Evolutionary conservation across 768 basidiomycete genomes (phyloP), one percentile per base, ranked within the genome.

Genomic region (Tricholoma flavovirens): DNA sequence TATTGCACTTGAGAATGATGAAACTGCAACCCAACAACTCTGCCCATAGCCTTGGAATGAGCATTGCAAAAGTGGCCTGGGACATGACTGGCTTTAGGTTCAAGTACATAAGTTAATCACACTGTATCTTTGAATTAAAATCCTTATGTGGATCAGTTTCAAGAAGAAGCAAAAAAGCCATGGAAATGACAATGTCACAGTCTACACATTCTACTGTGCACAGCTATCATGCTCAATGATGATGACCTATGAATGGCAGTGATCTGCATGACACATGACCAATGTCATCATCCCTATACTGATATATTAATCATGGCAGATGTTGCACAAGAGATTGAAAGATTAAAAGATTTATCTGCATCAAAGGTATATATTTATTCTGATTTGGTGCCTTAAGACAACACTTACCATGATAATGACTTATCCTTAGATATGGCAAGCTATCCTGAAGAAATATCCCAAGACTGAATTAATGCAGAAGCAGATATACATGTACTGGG

Each of bases 261-360:
- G 3, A 49, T 58, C 10, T 26, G 17, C 14, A 55, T 58, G 19
- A 60, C 54, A 9, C 56, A 58, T 22, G 54, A 60, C 33, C 53
- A 40, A 30, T 40, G 36, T 10, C 59, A 60, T 32, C 40, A 32
- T 29, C 49, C 46, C 21, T 56, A 60, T 22, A 21, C 43, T 11
- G 49, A 56, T 26, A 57, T 58, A 2, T 56, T 53, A 38, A 14
- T 57, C 12, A 45, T 51, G n/a, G 10, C n/a, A 3, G 32, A 32
- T 1, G 15, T 49, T 32, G 24, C 2, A 17, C n/a, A 32, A 5
- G 22, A 22, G 21, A 17, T 29, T 33, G 55, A 21, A 17, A 53
- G 12, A 43, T 54, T 35, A 40, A 56, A 17, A 22, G 24, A 33
- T 29, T 45, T 33, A 58, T 53, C 21, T 36, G 36, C 35, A 32